A percentile compares a stretch with the other conserved stretches of the same genome.
Evolutionary conservation across 2,329 filamentous ascomycete genomes (phyloP).

Genomic region (Sporothrix pseudoabietina): DNA sequence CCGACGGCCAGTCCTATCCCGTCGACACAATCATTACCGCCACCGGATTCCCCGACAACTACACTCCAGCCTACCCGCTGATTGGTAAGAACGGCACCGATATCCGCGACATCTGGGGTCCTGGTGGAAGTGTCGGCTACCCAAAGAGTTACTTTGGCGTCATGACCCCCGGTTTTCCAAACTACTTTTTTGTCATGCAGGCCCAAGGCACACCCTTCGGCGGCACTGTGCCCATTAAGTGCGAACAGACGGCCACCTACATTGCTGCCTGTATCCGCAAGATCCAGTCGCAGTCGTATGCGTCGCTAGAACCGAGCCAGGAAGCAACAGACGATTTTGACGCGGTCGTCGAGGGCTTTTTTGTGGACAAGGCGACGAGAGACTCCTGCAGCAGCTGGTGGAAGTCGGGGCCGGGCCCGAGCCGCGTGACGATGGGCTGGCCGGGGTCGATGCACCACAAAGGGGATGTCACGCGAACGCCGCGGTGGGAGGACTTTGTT

Average conservation of each 20-base stretch:
- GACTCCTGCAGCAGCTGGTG: conserved; percentile 35
- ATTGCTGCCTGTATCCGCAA: conserved; percentile 35
- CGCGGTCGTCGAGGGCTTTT: conserved; percentile 30
- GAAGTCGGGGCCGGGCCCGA: conserved; percentile 28
- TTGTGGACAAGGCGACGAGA: conserved; percentile 28
- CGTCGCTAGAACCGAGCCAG: conserved; percentile 29
- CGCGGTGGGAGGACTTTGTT: conserved; percentile 33
- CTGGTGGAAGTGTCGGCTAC: conserved; percentile 31
- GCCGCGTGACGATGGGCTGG: conserved; percentile 31
- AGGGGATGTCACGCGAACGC: not conserved
- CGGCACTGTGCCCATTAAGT: conserved; percentile 33
- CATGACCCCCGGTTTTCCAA: conserved; percentile 38
- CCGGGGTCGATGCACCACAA: conserved; percentile 33
- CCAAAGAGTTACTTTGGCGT: conserved; percentile 38
- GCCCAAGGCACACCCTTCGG: conserved; percentile 32
- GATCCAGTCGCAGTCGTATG: conserved; percentile 31
- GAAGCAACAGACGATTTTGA: conserved; percentile 35
- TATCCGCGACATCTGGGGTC: conserved; percentile 35
- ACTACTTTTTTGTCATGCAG: conserved; percentile 38
- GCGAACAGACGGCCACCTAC: conserved; percentile 33
- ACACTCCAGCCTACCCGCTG: conserved; percentile 35
- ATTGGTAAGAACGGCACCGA: conserved; percentile 34
- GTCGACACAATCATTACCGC: conserved; percentile 43
- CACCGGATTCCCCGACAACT: conserved; percentile 38
- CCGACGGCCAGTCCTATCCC: conserved; percentile 35